Evolutionary conservation across 2,329 filamentous ascomycete genomes (phyloP).

Genomic region (Alternaria infectoria): DNA sequence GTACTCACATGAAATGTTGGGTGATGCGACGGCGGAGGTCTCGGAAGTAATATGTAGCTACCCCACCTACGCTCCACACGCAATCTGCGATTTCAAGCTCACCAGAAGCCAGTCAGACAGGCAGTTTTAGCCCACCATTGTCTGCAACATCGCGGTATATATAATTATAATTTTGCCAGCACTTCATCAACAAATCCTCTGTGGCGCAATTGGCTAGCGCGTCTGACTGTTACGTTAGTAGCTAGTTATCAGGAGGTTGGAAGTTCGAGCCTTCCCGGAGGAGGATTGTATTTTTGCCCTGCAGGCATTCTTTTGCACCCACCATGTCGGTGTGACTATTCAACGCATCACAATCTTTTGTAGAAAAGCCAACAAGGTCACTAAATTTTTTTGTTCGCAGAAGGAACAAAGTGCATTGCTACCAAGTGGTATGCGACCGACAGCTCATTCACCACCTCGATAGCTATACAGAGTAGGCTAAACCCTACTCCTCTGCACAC

Average conservation of each 20-base stretch:
- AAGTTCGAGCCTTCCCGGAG: constrained; percentile 36
- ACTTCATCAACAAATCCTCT: constrained; percentile 26
- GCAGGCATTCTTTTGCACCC: not conserved
- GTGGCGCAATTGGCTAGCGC: constrained; percentile 62
- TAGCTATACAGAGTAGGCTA: not conserved
- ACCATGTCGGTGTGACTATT: not conserved
- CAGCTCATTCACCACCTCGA: not conserved
- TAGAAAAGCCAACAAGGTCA: too few relatives aligned
- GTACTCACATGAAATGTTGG: rapidly evolving
- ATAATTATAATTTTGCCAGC: too few relatives aligned
- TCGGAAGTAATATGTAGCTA: not conserved
- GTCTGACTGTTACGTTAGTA: constrained; percentile 63
- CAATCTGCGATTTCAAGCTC: not conserved
- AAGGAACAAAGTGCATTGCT: too few relatives aligned
- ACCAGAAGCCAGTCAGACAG: too few relatives aligned
- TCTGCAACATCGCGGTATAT: too few relatives aligned
- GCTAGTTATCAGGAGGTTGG: constrained; percentile 26
- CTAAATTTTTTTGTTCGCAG: not conserved
- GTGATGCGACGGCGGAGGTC: rapidly evolving
- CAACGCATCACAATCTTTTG: too few relatives aligned
- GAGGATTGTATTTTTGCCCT: constrained; percentile 14
- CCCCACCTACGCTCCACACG: not conserved
- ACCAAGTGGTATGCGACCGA: not conserved
- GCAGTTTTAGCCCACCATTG: too few relatives aligned
- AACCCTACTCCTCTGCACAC: not conserved